Base-by-base conservation (phyloP, 2,329 filamentous ascomycete genomes). In the Fusarium sp. region DNA sequence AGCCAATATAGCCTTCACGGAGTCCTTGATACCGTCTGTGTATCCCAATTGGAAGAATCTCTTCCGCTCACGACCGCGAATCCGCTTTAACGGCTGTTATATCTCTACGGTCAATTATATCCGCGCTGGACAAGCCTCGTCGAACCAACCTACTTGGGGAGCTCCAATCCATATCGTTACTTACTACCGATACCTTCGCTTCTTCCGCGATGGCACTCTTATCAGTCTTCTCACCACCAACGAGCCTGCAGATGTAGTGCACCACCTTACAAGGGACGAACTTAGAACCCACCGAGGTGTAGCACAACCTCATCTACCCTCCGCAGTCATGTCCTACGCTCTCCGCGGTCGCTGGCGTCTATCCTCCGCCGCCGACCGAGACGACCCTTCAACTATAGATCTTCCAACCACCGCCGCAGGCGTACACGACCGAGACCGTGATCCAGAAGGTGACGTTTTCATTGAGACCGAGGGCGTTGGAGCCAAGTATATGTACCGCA, bases 71-170 rank as follows among this genome's bases (percentile, higher is more conserved):
- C 91, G 94, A 16, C 95, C 96, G 4, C 91, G 96, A 45, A 87
- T 98, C 65, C 93, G 96, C 61, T 99, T 97, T 84, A 96, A 96
- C 75, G 96, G 96, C 27, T 92, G 94, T 81, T 99, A 99, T 82
- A 98, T 99, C 80, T 93, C 90, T 79, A 98, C 95, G 0, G 94
- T 97, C 63, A 98, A 98, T 82, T 99, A 99, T 81, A 90, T 93
- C 52, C 92, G 96, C 25, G 84, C 93, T 1, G 96, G 96, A 32
- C 92, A 92, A 63, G 86, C 90, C 13, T 90, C 89, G 5, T 86
- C 88, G 22, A 91, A 90, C 69, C 90, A 90, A 57, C 82, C 91
- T 20, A 91, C 92, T 2, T 97, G 94, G 93, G 83, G 84, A 75
- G 91, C 88, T 34, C 94, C 94, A 11, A 91, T 98, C 37, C 94